These are phyloP conservation scores for Boletus reticulatus DNA, from an alignment of 768 basidiomycete genomes.

Conservation along the genomic window DNA sequence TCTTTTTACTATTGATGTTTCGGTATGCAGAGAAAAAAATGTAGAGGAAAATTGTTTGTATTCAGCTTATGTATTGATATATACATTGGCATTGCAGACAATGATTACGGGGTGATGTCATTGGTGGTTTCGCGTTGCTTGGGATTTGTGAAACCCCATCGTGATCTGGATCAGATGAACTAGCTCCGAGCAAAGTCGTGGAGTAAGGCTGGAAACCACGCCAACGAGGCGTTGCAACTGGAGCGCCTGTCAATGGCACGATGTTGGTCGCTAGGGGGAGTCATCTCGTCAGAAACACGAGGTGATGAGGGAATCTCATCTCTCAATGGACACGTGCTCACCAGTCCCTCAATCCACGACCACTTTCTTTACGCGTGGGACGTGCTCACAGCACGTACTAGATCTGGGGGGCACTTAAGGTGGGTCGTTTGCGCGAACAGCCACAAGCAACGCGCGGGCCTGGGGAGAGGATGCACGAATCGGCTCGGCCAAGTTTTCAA, in stretches of 20 bases:
- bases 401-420: too few relatives aligned
- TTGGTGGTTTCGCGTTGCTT: background rate
- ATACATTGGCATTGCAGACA: conserved; percentile 25
- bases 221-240: conserved; percentile 48
- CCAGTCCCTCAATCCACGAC: too few relatives aligned
- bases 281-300: background rate
- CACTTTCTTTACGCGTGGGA: too few relatives aligned
- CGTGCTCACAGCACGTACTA: too few relatives aligned
- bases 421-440: too few relatives aligned
- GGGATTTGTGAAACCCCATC: too few relatives aligned
- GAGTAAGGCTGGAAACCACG: conserved; percentile 18
- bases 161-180: too few relatives aligned
- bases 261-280: conserved; percentile 39
- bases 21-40: conserved; percentile 2
- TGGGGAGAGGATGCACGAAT: too few relatives aligned
- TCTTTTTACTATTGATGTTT: background rate
- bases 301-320: background rate
- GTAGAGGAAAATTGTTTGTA: conserved; percentile 30
- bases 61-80: conserved; percentile 20
- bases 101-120: background rate
- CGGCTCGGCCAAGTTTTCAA: too few relatives aligned
- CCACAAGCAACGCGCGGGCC: too few relatives aligned
- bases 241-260: conserved; percentile 43
- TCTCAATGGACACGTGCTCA: too few relatives aligned
- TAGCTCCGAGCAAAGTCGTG: background rate